These are phyloP conservation scores for Cladophialophora immunda DNA, from an alignment of 2,329 filamentous ascomycete species.

Conservation along the genomic window DNA sequence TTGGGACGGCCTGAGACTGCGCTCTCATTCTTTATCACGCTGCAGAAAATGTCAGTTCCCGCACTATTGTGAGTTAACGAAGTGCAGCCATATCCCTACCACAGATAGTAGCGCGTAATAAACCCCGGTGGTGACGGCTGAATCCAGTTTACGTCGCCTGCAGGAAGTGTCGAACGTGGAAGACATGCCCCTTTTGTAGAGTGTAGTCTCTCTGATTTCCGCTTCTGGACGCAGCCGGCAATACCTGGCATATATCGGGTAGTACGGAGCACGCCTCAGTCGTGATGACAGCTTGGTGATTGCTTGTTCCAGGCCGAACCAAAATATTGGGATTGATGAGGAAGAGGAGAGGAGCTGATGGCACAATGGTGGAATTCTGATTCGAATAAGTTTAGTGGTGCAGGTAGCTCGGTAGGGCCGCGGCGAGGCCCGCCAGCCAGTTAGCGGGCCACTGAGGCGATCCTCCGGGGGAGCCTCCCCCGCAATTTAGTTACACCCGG, in stretches of 20 bases:
- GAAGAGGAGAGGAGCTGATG: too few species aligned
- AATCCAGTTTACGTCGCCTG: too few species aligned
- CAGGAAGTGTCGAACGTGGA: too few species aligned
- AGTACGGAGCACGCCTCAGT: neutral
- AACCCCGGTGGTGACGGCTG: too few species aligned
- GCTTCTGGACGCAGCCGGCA: too few species aligned
- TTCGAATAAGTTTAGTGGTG: neutral
- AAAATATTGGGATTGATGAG: neutral
- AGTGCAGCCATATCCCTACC: neutral
- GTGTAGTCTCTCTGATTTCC: neutral
- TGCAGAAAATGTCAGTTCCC: neutral
- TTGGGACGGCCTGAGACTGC: neutral
- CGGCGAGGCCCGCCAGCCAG: neutral
- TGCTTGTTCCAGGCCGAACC: neutral
- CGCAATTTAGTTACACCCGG: neutral
- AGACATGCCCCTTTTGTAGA: neutral
- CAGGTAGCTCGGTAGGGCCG: neutral
- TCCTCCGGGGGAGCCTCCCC: neutral
- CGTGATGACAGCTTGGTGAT: neutral
- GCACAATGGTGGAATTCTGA: too few species aligned
- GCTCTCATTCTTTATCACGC: neutral
- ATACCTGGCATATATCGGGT: neutral
- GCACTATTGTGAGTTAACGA: neutral
- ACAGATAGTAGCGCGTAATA: neutral
- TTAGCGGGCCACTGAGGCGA: neutral